phyloP scores from a whole-genome alignment of 1,284 basidiomycete species.

The Rhodotorula sp. region DNA sequence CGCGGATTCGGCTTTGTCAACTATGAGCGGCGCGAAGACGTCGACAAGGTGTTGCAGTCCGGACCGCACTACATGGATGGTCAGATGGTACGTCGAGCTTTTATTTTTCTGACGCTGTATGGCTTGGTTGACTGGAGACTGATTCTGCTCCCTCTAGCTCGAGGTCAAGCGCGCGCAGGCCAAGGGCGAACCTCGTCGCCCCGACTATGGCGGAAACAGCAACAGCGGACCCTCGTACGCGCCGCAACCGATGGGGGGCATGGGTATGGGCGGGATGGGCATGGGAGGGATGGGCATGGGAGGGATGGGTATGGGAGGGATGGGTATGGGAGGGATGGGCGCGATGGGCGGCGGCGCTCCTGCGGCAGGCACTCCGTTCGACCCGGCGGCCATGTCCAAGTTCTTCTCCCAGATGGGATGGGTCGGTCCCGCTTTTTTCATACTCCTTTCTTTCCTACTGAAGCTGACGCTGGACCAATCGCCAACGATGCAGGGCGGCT shows the following conservation, averaged over 20 bases:
- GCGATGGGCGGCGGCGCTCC: slow-evolving; percentile 35
- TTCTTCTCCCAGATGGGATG: slow-evolving; percentile 56
- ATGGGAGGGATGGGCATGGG: too few species aligned
- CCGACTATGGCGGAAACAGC: slow-evolving; percentile 33
- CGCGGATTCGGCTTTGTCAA: slow-evolving; percentile 99
- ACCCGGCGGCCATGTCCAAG: slow-evolving; percentile 56
- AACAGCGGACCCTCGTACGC: slow-evolving; percentile 12
- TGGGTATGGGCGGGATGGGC: slow-evolving; percentile 3
- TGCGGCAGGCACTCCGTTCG: slow-evolving; percentile 46
- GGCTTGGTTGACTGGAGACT: neutral
- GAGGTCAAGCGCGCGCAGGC: slow-evolving; percentile 41
- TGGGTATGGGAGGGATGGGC: slow-evolving; percentile 41
- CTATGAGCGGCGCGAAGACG: slow-evolving; percentile 79
- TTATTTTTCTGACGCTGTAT: neutral
- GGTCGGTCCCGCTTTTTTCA: neutral
- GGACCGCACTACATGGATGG: slow-evolving; percentile 49
- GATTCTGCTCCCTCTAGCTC: slow-evolving; percentile 20
- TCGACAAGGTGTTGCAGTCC: slow-evolving; percentile 58
- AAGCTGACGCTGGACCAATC: slow-evolving; percentile 44
- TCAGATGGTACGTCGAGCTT: slow-evolving; percentile 42
- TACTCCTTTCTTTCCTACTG: neutral
- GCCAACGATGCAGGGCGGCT: neutral
- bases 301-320: slow-evolving; percentile 43
- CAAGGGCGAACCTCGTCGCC: slow-evolving; percentile 29
- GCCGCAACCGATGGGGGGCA: neutral